Evolutionary conservation across 495 filamentous ascomycete species (phyloP), one percentile per base, ranked within the genome.

Genomic region (Poronia punctata): DNA sequence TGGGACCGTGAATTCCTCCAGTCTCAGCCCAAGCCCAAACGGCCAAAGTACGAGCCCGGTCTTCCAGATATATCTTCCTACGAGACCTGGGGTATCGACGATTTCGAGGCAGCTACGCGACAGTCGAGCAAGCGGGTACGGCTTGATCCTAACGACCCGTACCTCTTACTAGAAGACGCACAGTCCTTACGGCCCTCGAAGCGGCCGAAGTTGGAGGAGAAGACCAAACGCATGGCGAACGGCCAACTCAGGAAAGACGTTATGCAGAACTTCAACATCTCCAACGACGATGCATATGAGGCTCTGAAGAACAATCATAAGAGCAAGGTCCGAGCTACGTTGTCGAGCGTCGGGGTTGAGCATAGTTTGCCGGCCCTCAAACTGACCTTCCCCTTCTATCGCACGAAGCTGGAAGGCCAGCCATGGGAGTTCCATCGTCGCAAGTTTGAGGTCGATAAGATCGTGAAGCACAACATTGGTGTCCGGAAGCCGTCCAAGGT

Each of bases 221-320:
- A 67, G 48, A 59, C 70, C 36, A 75, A 74, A 39, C 70, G 78
- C 16, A 65, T 76, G 59, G 69, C 66, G 7, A 74, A 70, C 30
- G 72, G 75, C 7, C 66, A 67, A 22, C 54, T 80, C 11, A 70
- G 71, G 15, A 75, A 72, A 19, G 70, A 78, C 34, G 62, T 93
- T n/a, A 76, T 71, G 18, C 74, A 80, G 46, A 76, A 88, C 16
- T 97, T 94, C 72, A 96, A 97, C 59, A 84, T 95, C 35, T 95
- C 90, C 19, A 95, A 95, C 43, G 92, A 99, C 53, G 82, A 87
- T 31, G 89, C 88, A 2, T 99, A 99, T 56, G 86, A 95, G 50
- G 79, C 84, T 37, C 74, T 99, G 29, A 97, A 99, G 62, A 87
- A 93, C 57, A 99, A 96, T 57, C 86, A 88, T 48, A 86, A 93